Evolutionary conservation across 495 filamentous ascomycete genomes (phyloP), one percentile per base, ranked within the genome.

Genomic region (Mytilinidion resinicola): DNA sequence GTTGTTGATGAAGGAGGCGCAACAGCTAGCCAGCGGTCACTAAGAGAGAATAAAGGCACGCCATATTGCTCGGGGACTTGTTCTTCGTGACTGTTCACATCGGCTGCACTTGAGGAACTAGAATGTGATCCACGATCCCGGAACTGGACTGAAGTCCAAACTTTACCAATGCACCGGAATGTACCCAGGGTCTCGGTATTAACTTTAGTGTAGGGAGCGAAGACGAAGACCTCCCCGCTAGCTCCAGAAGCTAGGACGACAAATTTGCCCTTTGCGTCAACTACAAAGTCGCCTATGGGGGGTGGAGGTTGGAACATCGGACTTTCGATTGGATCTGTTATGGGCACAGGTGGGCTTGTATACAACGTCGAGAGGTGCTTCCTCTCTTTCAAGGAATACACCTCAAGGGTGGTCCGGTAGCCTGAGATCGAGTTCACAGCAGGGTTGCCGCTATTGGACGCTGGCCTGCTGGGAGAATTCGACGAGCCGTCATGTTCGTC

Each of bases 171-270:
- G 65, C 80, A 85, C 51, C 72, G 65, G 70, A 91, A 93, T 33
- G 70, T 33, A 25, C 62, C 47, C 4, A 51, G 60, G n/a, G 69
- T 55, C 7, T 68, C 55, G 6, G 64, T 55, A 12, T 76, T 72
- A 64, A 67, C 63, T 33, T 63, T 58, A 33, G 55, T 42, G 10
- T 19, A 46, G 19, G 15, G 46, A 42, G 39, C 70, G 60, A 87
- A 96, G 9, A 95, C 77, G 77, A 85, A 95, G 8, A 91, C 84
- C 70, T 96, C 91, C 9, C 91, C 91, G 50, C 88, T 95, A 14
- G 77, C 76, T 10, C 90, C 89, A 52, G 90, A 95, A 20, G 86
- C 81, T 17, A 96, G 73, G 11, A 88, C 74, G 34, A 95, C 54
- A 66, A 80, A 86, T 14, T 80, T 85, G 10, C 80, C 82, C 53